These are phyloP conservation scores for Kuraishia ogatae DNA, from an alignment of 805 yeast species.

Conservation along the genomic window DNA sequence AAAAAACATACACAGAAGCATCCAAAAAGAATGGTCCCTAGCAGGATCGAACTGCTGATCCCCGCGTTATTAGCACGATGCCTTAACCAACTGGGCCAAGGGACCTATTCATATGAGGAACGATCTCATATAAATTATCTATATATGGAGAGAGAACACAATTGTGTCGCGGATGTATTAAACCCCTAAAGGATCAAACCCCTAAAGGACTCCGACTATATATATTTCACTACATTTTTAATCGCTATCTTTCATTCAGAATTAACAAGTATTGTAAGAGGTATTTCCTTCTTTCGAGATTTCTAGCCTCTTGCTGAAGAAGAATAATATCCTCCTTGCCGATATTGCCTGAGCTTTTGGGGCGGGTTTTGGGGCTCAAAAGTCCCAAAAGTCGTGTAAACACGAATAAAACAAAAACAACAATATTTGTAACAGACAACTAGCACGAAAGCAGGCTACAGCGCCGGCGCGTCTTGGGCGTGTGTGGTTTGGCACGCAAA, in stretches of 20 bases:
- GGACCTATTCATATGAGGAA: slow-evolving; percentile 9
- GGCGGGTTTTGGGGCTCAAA: background rate
- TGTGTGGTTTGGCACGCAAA: background rate
- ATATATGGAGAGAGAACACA: background rate
- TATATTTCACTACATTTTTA: too few species aligned
- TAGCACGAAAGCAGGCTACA: slow-evolving; percentile 4
- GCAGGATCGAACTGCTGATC: slow-evolving; percentile 88
- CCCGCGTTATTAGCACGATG: slow-evolving; percentile 37
- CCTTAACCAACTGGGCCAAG: slow-evolving; percentile 39
- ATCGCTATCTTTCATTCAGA: too few species aligned
- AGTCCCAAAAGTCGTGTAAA: background rate
- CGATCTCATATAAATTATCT: too few species aligned
- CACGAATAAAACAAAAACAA: background rate
- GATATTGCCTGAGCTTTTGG: background rate
- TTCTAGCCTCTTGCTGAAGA: background rate
- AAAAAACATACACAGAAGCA: too few species aligned
- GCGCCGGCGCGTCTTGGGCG: slow-evolving; percentile 1
- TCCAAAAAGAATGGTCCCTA: slow-evolving; percentile 55
- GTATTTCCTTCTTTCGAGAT: too few species aligned
- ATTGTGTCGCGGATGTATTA: too few species aligned
- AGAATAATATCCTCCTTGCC: background rate
- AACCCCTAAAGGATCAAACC: too few species aligned
- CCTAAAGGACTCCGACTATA: too few species aligned
- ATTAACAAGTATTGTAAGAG: too few species aligned
- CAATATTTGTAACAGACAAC: background rate